phyloP scores from a whole-genome alignment of 2,329 filamentous ascomycete species.

The Arthrobotrys conoides region DNA sequence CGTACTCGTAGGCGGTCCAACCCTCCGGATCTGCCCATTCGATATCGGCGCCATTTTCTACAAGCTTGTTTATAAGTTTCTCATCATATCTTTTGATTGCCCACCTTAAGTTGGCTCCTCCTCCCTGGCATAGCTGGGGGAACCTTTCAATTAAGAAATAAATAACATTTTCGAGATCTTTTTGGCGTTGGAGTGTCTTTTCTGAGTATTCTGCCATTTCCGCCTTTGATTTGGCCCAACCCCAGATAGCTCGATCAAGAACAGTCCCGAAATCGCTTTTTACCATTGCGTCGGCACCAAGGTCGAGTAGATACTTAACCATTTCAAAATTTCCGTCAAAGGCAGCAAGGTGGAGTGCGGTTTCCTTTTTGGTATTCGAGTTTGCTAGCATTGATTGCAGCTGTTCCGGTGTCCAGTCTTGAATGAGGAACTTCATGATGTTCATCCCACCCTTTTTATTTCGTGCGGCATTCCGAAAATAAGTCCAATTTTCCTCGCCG shows the following conservation, averaged over 20 bases:
- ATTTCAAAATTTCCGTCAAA: constrained; percentile 53
- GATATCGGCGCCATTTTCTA: constrained; percentile 41
- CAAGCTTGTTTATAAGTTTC: constrained; percentile 35
- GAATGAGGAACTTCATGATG: constrained; percentile 49
- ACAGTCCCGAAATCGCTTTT: constrained; percentile 26
- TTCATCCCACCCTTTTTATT: constrained; percentile 31
- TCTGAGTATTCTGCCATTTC: constrained; percentile 42
- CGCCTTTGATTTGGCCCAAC: constrained; percentile 34
- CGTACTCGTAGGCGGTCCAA: constrained; percentile 49
- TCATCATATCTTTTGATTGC: constrained; percentile 52
- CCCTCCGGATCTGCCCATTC: constrained; percentile 29
- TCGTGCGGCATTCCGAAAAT: constrained; percentile 20
- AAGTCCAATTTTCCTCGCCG: constrained; percentile 27
- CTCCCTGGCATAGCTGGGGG: constrained; percentile 27
- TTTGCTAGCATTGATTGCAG: constrained; percentile 39
- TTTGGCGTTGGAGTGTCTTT: constrained; percentile 17
- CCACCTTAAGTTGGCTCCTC: constrained; percentile 14
- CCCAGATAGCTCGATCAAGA: constrained; percentile 30
- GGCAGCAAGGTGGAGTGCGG: constrained; percentile 60
- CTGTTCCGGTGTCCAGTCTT: constrained; percentile 43
- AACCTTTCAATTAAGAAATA: constrained; percentile 40
- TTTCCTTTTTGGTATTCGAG: constrained; percentile 43
- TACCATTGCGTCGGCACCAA: constrained; percentile 57
- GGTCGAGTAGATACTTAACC: constrained; percentile 60
- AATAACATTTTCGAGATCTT: constrained; percentile 24